Evolutionary conservation across 1,284 basidiomycete species (phyloP).

Genomic region (Ceratobasidium papillatum): DNA sequence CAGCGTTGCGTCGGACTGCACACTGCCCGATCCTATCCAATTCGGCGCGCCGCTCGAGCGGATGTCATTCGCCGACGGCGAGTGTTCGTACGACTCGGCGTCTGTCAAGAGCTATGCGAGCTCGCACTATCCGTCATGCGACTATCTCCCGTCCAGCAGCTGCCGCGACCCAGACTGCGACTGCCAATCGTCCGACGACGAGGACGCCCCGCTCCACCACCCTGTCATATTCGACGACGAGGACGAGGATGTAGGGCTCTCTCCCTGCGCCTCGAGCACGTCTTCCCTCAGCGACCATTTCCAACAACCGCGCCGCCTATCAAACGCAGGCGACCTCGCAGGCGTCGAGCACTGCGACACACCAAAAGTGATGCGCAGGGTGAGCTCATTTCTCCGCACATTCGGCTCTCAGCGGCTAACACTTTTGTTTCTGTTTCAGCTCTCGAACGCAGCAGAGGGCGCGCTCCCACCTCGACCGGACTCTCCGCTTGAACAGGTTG

Average conservation of each 20-base stretch:
- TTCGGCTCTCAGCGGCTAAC: neutral
- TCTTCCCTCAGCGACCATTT: constrained; percentile 38
- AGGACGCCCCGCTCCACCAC: neutral
- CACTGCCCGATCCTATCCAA: constrained; percentile 38
- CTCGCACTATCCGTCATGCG: constrained; percentile 26
- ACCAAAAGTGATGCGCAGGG: constrained; percentile 9
- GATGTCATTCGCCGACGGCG: constrained; percentile 21
- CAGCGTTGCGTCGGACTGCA: constrained; percentile 40
- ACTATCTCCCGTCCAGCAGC: constrained; percentile 15
- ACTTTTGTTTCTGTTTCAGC: constrained; percentile 8
- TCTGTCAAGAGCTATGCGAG: constrained; percentile 12
- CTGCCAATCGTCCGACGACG: constrained; percentile 14
- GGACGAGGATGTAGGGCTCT: constrained; percentile 21
- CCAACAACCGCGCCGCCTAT: constrained; percentile 10
- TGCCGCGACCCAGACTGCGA: constrained; percentile 24
- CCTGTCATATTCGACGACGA: constrained; percentile 6
- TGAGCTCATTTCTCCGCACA: constrained; percentile 12
- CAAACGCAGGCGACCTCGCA: constrained; percentile 26
- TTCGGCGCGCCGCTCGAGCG: constrained; percentile 44
- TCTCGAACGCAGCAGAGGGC: constrained; percentile 7
- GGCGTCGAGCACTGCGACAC: constrained; percentile 34
- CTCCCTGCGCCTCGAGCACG: constrained; percentile 33
- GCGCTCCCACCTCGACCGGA: constrained; percentile 5
- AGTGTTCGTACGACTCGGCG: neutral
- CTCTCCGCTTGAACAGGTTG: constrained; percentile 1